A percentile compares a stretch with the other conserved stretches of the same genome.
Conservation (phyloP, 257 asterid species). For the Solanum megistacrolobum region DNA sequence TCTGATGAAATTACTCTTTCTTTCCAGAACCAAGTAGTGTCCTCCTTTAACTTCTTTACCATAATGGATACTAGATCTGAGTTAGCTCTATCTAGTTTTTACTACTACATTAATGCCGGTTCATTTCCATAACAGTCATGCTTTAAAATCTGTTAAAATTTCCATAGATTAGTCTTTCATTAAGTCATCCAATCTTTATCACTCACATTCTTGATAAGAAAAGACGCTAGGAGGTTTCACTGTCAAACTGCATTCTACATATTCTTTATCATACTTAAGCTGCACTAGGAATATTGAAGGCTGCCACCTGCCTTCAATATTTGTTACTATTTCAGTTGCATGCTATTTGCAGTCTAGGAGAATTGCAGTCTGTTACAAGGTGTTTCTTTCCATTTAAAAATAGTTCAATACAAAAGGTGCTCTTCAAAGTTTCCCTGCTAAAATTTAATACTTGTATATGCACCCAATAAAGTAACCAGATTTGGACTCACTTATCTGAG, state of each 20-base stretch:
- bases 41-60: background rate
- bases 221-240: background rate
- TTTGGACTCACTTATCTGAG: background rate
- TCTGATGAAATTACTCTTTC: background rate
- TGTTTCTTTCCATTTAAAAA: background rate
- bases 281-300: background rate
- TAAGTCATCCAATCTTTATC: background rate
- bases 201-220: background rate
- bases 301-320: background rate
- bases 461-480: background rate
- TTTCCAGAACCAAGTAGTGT: background rate
- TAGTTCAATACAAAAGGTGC: background rate
- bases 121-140: background rate
- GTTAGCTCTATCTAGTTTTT: background rate
- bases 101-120: background rate
- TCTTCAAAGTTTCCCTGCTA: background rate
- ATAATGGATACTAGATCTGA: background rate
- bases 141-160: background rate
- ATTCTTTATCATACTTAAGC: background rate
- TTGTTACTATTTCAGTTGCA: background rate
- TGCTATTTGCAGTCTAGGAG: background rate
- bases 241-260: background rate
- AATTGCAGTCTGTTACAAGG: background rate
- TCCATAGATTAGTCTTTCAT: background rate
- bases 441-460: background rate